phyloP scores from a whole-genome alignment of 1,284 basidiomycete species.

The Trichosporon faecale region DNA sequence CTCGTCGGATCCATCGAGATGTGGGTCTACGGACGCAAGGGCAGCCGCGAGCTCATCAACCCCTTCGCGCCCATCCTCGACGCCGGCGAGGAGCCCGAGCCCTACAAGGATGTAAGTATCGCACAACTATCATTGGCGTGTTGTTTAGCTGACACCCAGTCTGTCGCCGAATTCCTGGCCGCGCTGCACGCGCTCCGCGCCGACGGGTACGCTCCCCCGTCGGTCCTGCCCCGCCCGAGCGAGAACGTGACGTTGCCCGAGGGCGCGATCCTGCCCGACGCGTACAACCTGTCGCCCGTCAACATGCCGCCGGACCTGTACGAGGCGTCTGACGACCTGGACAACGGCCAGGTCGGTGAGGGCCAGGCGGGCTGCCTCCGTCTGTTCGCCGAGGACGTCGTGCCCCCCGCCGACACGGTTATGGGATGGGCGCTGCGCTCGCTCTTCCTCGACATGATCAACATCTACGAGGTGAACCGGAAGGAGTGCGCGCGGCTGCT shows the following conservation, averaged over 20 bases:
- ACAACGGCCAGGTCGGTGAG: slow-evolving; percentile 49
- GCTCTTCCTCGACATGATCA: slow-evolving; percentile 74
- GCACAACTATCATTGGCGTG: too few relatives aligned
- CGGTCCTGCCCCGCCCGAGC: slow-evolving; percentile 65
- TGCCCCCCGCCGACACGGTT: slow-evolving; percentile 69
- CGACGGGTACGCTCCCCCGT: slow-evolving; percentile 31
- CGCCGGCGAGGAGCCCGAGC: slow-evolving; percentile 35
- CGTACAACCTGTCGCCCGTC: slow-evolving; percentile 70
- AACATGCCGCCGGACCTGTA: slow-evolving; percentile 79
- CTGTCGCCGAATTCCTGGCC: slow-evolving; percentile 38
- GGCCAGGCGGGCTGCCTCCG: slow-evolving; percentile 58
- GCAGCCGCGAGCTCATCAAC: slow-evolving; percentile 30
- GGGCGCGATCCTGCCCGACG: slow-evolving; percentile 51
- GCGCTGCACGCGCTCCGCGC: slow-evolving; percentile 41
- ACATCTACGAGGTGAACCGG: slow-evolving; percentile 93
- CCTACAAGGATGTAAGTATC: slow-evolving; percentile 37
- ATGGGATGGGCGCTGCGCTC: slow-evolving; percentile 76
- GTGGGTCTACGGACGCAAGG: slow-evolving; percentile 37
- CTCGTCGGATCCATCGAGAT: slow-evolving; percentile 41
- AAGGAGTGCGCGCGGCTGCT: slow-evolving; percentile 89
- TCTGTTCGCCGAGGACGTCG: slow-evolving; percentile 78
- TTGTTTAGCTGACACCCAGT: slow-evolving; percentile 25
- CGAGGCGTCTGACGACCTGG: slow-evolving; percentile 57
- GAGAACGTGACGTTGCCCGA: slow-evolving; percentile 50
- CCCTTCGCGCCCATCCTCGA: slow-evolving; percentile 40